Percentiles rank a stretch among this genome's conserved stretches.
phyloP scores from a whole-genome alignment of 768 basidiomycete species.

The Neoboletus subvelutipes region DNA sequence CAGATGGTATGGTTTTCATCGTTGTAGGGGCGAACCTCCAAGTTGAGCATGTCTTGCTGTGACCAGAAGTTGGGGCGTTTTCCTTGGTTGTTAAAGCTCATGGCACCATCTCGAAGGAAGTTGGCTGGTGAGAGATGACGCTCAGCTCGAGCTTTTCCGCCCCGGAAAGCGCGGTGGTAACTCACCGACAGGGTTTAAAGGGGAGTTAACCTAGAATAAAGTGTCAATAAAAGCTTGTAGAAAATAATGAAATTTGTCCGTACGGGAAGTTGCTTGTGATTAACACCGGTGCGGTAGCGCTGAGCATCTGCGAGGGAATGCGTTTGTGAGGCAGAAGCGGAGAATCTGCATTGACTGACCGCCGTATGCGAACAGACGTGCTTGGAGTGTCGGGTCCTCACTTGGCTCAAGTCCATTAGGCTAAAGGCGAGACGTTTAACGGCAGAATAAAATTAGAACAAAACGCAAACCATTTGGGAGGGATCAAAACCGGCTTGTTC shows the following conservation, averaged over 20 bases:
- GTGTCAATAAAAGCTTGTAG: background rate
- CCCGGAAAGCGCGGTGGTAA: background rate
- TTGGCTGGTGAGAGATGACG: conserved; percentile 25
- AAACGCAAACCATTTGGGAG: conserved; percentile 41
- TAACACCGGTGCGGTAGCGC: conserved; percentile 40
- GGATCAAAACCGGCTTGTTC: conserved; percentile 51
- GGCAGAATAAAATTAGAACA: background rate
- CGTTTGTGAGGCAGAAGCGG: background rate
- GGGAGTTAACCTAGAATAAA: conserved; percentile 34
- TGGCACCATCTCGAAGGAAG: conserved; percentile 40
- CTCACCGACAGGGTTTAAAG: conserved; percentile 38
- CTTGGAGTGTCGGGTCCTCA: conserved; percentile 58
- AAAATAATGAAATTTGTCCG: background rate
- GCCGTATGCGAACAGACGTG: conserved; percentile 56
- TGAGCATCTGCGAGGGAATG: conserved; percentile 32
- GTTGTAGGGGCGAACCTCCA: conserved; percentile 35
- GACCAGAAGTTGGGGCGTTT: conserved; percentile 40
- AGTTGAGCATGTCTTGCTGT: conserved; percentile 34
- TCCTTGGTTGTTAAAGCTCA: conserved; percentile 40
- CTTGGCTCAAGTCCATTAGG: conserved; percentile 44
- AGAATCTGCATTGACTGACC: conserved; percentile 28
- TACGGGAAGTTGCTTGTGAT: conserved; percentile 40
- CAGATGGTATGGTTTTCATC: conserved; percentile 42
- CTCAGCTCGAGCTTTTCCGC: background rate
- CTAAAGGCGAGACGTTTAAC: background rate